Conservation (phyloP, 768 basidiomycete species). For the Dioszegia crocea region DNA sequence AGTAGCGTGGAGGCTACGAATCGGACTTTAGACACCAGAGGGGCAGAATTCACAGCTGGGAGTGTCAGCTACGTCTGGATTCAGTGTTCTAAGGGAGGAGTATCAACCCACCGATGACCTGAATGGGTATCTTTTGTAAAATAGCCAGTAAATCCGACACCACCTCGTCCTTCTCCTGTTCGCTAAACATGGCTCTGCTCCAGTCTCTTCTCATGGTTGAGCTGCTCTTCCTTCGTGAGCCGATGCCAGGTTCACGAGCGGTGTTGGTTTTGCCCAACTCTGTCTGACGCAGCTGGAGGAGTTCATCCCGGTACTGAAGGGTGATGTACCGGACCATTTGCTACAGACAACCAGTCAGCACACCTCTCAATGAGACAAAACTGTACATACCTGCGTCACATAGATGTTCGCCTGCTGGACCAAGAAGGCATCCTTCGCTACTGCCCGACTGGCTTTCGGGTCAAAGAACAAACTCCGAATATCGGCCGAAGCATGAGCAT, state of each 20-base stretch:
- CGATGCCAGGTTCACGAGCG: not conserved
- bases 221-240: not conserved
- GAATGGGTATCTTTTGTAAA: conserved; percentile 87
- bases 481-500: conserved; percentile 64
- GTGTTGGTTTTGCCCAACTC: conserved; percentile 60
- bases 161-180: conserved; percentile 60
- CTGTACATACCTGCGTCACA: conserved; percentile 80
- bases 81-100: not conserved
- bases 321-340: conserved; percentile 91
- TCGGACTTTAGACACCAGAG: conserved; percentile 76
- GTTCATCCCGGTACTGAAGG: conserved; percentile 85
- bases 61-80: not conserved
- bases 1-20: conserved; percentile 87
- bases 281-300: conserved; percentile 62
- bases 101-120: conserved; percentile 73
- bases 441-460: conserved; percentile 76
- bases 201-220: conserved; percentile 2
- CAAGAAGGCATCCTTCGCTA: conserved; percentile 81
- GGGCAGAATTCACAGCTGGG: conserved; percentile 44
- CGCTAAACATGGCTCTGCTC: conserved; percentile 18
- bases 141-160: conserved; percentile 82
- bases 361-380: no score
- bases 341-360: conserved; percentile 52
- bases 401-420: conserved; percentile 90
- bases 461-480: conserved; percentile 89